Conservation (phyloP, 495 filamentous ascomycete genomes). For the Penicillium cosmopolitanum region DNA sequence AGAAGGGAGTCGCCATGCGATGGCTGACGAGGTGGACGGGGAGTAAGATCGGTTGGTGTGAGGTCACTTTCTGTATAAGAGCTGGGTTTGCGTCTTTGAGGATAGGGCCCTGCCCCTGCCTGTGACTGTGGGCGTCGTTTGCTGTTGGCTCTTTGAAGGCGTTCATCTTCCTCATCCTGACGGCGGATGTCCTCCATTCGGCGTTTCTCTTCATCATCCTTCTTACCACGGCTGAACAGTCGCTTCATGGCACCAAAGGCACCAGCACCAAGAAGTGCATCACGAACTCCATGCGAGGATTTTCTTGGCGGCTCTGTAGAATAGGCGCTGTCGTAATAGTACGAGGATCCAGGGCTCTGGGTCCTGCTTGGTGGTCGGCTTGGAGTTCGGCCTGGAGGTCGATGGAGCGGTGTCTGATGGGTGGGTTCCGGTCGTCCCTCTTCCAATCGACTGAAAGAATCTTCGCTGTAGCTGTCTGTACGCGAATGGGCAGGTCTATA, state of each 20-base stretch:
- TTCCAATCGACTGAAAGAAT: constrained; percentile 46
- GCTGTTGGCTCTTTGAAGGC: constrained; percentile 56
- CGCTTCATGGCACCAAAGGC: constrained; percentile 65
- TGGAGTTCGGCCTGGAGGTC: constrained; percentile 37
- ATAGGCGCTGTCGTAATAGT: constrained; percentile 51
- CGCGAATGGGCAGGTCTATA: constrained; percentile 50
- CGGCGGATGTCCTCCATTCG: constrained; percentile 63
- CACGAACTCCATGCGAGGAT: constrained; percentile 55
- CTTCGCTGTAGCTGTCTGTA: constrained; percentile 48
- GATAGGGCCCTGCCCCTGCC: constrained; percentile 56
- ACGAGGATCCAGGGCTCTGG: constrained; percentile 48
- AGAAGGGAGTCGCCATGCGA: constrained; percentile 36
- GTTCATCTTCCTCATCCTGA: constrained; percentile 63
- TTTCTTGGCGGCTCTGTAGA: constrained; percentile 38
- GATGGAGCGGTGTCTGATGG: constrained; percentile 38
- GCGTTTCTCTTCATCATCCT: constrained; percentile 63
- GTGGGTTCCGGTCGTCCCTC: constrained; percentile 46
- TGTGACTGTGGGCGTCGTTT: constrained; percentile 56
- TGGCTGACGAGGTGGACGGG: constrained; percentile 37
- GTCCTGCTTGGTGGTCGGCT: constrained; percentile 45
- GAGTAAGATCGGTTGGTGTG: constrained; percentile 48
- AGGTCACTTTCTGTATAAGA: constrained; percentile 48
- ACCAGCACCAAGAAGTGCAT: constrained; percentile 71
- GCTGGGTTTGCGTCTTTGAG: constrained; percentile 55
- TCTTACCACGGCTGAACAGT: constrained; percentile 62